Base-by-base conservation (phyloP, 2,329 filamentous ascomycete genomes). In the Trichoderma afroharzianum region DNA sequence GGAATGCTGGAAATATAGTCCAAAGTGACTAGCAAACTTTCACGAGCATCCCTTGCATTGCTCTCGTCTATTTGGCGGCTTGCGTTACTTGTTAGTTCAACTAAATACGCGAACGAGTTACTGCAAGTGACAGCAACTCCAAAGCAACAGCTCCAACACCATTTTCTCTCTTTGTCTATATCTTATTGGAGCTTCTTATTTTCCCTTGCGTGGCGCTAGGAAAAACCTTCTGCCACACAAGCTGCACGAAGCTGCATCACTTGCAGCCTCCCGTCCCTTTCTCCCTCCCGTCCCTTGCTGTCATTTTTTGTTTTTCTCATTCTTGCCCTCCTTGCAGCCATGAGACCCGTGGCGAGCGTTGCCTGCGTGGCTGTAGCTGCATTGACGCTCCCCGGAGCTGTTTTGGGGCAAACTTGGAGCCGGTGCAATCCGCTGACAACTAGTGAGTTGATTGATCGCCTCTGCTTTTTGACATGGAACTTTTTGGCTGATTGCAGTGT, bases 401-500 rank as follows among this genome's bases (percentile, higher is more conserved):
- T 72, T 30, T 76, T 77, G 33, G 82, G 81, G 6, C 82, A 84
- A 72, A 84, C 82, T 71, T 83, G 78, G 76, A 83, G 81, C 68
- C 76, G 73, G 72, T 83, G 82, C 74, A 83, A 83, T 68, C 82
- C 82, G 24, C 73, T 83, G 57, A 73, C 78, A 26, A 76, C 77
- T 70, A 78, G 81, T 82, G 78, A 74, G 80, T 62, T 69, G 66
- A 62, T 39, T 5, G 6, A 14, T 69, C 21, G 18, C 28, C 32
- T 28, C 24, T 67, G 12, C 8, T 32, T 74, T 32, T 26, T 33
- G 50, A 58, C 15, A 8, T 18, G 47, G 58, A 33, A 36, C 11
- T 21, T 36, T 28, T n/a, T 26, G 53, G 43, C 66, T 69, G 30
- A 69, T 39, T 26, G 33, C 3, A 12, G 21, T 67, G 50, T 43